phyloP scores from a whole-genome alignment of 768 basidiomycete genomes.

The Mycena amicta region DNA sequence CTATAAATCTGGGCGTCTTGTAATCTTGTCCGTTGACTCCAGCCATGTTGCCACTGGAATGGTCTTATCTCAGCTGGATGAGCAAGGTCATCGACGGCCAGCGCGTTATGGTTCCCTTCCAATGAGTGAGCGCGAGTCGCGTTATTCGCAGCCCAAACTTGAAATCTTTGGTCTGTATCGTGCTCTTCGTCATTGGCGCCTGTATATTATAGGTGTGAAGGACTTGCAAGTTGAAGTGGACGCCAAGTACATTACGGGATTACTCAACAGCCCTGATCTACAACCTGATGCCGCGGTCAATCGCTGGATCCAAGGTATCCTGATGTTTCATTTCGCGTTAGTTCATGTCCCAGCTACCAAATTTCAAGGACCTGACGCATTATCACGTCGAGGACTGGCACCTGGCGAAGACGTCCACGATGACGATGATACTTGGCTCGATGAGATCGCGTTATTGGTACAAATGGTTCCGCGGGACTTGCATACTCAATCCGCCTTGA shows the following conservation, averaged over 20 bases:
- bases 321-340: no score
- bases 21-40: constrained; percentile 36
- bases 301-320: no score
- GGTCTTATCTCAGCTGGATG: constrained; percentile 35
- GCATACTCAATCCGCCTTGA: background rate
- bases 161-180: no score
- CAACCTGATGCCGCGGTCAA: no score
- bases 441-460: no score
- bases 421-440: constrained; percentile 22
- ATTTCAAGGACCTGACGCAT: constrained; percentile 39
- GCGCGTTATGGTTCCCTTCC: constrained; percentile 34
- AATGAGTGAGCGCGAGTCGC: no score
- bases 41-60: constrained; percentile 32
- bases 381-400: constrained; percentile 31
- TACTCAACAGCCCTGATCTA: no score
- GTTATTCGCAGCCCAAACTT: constrained; percentile 27
- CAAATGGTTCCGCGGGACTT: background rate
- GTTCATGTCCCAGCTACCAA: constrained; percentile 34
- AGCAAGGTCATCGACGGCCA: constrained; percentile 23
- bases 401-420: constrained; percentile 26
- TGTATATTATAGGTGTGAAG: no score
- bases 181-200: no score
- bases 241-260: no score
- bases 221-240: no score
- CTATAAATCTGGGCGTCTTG: constrained; percentile 27